Evolutionary conservation across 1,284 basidiomycete species (phyloP).

Genomic region (Apiotrichum brassicae): DNA sequence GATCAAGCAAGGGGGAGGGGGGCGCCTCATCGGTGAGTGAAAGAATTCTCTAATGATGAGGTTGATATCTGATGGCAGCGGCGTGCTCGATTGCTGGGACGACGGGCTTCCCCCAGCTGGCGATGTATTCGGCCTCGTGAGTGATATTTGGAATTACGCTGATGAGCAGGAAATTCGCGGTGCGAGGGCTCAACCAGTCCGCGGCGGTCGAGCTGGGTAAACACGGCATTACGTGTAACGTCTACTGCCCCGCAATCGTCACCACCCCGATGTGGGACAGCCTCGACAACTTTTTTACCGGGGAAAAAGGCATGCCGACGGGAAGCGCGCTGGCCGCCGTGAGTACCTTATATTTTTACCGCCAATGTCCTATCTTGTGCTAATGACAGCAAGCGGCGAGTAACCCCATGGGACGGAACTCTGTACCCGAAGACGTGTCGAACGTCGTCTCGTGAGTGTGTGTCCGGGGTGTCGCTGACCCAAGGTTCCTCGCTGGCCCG

Average conservation of each 20-base stretch:
- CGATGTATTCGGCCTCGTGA: not conserved
- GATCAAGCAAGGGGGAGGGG: conserved; percentile 46
- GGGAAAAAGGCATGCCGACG: not conserved
- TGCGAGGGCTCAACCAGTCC: conserved; percentile 46
- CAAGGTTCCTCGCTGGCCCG: not conserved
- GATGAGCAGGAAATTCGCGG: conserved; percentile 47
- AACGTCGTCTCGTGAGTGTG: not conserved
- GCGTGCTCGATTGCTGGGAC: not conserved
- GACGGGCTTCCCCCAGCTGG: not conserved
- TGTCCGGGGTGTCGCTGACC: not conserved
- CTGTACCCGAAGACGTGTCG: not conserved
- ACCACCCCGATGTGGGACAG: conserved; percentile 43
- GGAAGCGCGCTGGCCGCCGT: not conserved
- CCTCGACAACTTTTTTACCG: conserved; percentile 15
- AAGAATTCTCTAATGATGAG: not conserved
- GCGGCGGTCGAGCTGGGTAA: conserved; percentile 49
- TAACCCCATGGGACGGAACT: not conserved
- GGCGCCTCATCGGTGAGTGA: conserved; percentile 49
- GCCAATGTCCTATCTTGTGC: not conserved
- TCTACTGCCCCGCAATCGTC: conserved; percentile 52
- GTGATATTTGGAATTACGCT: not conserved
- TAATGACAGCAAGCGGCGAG: not conserved
- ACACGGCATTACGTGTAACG: conserved; percentile 52
- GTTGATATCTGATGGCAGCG: not conserved
- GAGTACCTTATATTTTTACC: not conserved